Conservation (phyloP, 2,329 filamentous ascomycete species). For the Colletotrichum graminicola region DNA sequence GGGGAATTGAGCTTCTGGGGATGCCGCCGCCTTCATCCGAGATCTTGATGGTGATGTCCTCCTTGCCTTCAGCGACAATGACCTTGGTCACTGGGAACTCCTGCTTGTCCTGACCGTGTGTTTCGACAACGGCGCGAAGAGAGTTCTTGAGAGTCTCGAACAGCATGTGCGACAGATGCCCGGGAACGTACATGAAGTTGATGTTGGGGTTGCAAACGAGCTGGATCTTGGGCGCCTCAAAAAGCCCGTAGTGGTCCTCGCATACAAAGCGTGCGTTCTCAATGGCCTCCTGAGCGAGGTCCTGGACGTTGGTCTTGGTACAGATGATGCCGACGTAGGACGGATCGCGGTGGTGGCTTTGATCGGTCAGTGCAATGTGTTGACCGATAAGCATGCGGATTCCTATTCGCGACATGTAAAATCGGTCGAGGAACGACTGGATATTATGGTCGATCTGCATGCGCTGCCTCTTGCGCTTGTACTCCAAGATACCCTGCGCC, state of each 20-base stretch:
- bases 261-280: constrained; percentile 99
- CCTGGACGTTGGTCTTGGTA: constrained; percentile 96
- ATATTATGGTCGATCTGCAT: constrained; percentile 99
- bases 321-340: constrained; percentile 99
- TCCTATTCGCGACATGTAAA: constrained; percentile 99
- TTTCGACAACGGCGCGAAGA: constrained; percentile 94
- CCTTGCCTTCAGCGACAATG: constrained; percentile 96
- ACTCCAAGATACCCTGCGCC: constrained; percentile 97
- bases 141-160: constrained; percentile 99
- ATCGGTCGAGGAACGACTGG: constrained; percentile 96
- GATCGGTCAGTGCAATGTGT: constrained; percentile 96
- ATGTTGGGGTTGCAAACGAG: constrained; percentile 94
- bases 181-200: constrained; percentile 99
- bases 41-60: constrained; percentile 99
- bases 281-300: constrained; percentile 96
- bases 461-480: constrained; percentile 94
- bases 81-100: constrained; percentile 97
- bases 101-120: constrained; percentile 93
- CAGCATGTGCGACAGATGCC: constrained; percentile 99
- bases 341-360: constrained; percentile 88
- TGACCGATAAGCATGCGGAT: constrained; percentile 99
- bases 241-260: constrained; percentile 97
- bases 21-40: constrained; percentile 97
- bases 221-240: constrained; percentile 96
- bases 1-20: constrained; percentile 88